Evolutionary conservation across 2,329 filamentous ascomycete genomes (phyloP).

Genomic region (Trematosphaeria pertusa): DNA sequence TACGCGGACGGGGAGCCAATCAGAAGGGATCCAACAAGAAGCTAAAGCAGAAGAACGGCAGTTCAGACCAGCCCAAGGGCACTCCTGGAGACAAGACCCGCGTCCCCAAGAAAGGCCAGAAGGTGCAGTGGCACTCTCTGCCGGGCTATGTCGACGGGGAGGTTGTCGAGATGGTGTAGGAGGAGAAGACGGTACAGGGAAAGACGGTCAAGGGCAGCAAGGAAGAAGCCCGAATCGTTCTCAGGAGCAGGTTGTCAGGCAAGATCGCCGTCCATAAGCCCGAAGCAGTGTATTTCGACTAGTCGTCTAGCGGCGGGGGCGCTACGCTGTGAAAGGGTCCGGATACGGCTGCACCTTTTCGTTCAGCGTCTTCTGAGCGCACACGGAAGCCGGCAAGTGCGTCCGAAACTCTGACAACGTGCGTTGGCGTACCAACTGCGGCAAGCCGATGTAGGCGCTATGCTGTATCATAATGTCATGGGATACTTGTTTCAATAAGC

Average conservation of each 20-base stretch:
- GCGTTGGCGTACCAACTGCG: constrained; percentile 13
- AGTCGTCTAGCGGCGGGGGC: constrained; percentile 10
- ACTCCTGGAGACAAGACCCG: constrained; percentile 42
- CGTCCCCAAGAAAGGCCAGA: constrained; percentile 52
- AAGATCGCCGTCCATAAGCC: constrained; percentile 55
- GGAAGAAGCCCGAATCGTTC: constrained; percentile 52
- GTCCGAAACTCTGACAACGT: constrained; percentile 18
- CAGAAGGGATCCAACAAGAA: constrained; percentile 43
- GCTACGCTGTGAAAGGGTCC: constrained; percentile 8
- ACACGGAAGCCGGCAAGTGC: constrained; percentile 17
- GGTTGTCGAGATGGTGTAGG: constrained; percentile 51
- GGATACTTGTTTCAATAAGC: constrained; percentile 12
- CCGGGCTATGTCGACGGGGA: constrained; percentile 51
- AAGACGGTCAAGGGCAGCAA: constrained; percentile 52
- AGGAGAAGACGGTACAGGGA: constrained; percentile 50
- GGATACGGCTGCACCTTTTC: constrained; percentile 16
- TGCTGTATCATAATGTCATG: constrained; percentile 12
- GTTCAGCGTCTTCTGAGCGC: constrained; percentile 5
- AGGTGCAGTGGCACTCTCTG: constrained; percentile 51
- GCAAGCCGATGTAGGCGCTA: not conserved
- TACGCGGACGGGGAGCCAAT: constrained; percentile 38
- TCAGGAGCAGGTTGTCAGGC: constrained; percentile 48
- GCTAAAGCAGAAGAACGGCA: constrained; percentile 38
- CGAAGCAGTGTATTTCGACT: constrained; percentile 53
- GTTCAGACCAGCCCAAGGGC: constrained; percentile 26